Conservation (phyloP, 805 yeast genomes). For the Maudiozyma turicensis region DNA sequence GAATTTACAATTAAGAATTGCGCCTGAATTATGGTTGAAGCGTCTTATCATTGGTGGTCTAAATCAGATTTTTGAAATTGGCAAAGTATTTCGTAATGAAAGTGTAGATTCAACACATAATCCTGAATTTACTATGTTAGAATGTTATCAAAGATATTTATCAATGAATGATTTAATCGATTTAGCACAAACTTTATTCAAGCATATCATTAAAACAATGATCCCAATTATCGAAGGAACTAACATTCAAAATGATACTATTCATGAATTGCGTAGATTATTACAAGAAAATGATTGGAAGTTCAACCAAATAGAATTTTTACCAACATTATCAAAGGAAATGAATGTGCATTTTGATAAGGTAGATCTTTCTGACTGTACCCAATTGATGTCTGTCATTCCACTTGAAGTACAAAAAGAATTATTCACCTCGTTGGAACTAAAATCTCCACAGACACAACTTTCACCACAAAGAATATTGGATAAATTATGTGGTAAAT, state of each 20-base stretch:
- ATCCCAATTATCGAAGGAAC: background rate
- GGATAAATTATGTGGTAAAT: slow-evolving; percentile 51
- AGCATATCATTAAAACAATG: slow-evolving; percentile 26
- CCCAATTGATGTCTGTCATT: slow-evolving; percentile 5
- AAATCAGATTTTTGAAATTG: slow-evolving; percentile 80
- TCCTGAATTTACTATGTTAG: slow-evolving; percentile 88
- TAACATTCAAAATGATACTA: background rate
- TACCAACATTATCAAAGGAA: slow-evolving; percentile 23
- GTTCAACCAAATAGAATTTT: slow-evolving; percentile 25
- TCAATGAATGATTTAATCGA: slow-evolving; percentile 56
- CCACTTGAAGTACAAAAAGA: slow-evolving; percentile 5
- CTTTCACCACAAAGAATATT: slow-evolving; percentile 49
- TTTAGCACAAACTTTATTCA: slow-evolving; percentile 51
- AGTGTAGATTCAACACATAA: slow-evolving; percentile 90
- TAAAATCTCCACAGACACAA: background rate
- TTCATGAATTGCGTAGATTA: slow-evolving; percentile 4
- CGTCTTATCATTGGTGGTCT: slow-evolving; percentile 74
- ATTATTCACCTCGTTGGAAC: slow-evolving; percentile 3
- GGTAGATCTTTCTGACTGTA: slow-evolving; percentile 29
- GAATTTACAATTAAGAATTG: slow-evolving; percentile 62
- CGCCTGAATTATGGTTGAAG: slow-evolving; percentile 94
- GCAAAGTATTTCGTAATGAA: slow-evolving; percentile 80
- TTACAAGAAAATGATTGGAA: slow-evolving; percentile 16
- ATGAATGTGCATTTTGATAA: slow-evolving; percentile 10
- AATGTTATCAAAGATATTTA: slow-evolving; percentile 71